phyloP scores from a whole-genome alignment of 23 red algal species.

The Gracilariopsis chorda region DNA sequence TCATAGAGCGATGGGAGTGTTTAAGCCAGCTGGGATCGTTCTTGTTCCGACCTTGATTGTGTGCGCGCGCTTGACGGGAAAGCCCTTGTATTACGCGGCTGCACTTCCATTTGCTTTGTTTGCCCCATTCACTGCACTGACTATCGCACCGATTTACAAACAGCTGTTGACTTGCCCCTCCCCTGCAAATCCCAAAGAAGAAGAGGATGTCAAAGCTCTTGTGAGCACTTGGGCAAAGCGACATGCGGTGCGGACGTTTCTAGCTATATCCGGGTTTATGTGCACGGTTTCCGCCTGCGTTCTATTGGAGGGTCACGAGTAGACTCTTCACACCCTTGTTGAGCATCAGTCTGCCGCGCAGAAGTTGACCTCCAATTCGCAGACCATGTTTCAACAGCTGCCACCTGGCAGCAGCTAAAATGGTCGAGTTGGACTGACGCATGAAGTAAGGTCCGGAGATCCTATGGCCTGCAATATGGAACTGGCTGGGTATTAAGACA shows the following conservation, averaged over 20 bases:
- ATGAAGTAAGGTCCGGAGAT: too few species aligned
- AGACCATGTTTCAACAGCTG: too few species aligned
- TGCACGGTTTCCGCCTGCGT: background rate
- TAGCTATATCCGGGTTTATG: background rate
- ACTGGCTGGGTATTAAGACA: too few species aligned
- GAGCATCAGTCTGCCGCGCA: too few species aligned
- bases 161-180: background rate
- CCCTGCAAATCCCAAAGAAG: background rate
- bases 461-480: too few species aligned
- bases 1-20: background rate
- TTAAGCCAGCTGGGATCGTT: background rate
- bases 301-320: background rate
- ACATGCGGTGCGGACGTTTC: slow-evolving; percentile 15
- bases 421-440: too few species aligned
- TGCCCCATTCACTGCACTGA: slow-evolving; percentile 7
- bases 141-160: background rate
- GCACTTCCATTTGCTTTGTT: slow-evolving; percentile 12
- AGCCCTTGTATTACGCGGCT: slow-evolving; percentile 6
- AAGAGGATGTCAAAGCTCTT: background rate
- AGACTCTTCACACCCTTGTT: too few species aligned
- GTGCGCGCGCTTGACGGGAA: background rate
- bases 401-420: too few species aligned
- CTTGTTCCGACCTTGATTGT: background rate
- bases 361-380: too few species aligned
- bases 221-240: background rate